Evolutionary conservation across 306 rosid genomes (phyloP), one percentile per base, ranked within the genome.

Genomic region (Hippophae tibetana): DNA sequence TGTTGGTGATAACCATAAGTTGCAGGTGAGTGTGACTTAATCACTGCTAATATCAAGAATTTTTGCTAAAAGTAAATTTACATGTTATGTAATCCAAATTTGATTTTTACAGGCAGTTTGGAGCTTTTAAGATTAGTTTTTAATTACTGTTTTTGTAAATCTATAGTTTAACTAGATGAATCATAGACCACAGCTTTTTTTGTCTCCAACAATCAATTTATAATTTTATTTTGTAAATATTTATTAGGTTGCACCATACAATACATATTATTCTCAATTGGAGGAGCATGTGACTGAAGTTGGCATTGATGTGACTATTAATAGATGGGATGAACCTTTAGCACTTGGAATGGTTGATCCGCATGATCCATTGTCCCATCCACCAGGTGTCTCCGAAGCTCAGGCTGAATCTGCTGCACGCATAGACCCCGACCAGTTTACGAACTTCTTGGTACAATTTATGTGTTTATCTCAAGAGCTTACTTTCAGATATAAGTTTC

Each of bases 341-440:
- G 72, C 95, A 61, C 75, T 93, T 47, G 85, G 99, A 58, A 63
- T 80, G 80, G 85, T 93, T 68, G 99, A 93, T 71, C 99, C 89
- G 43, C 99, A 93, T 50, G 99, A 88, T 88, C 86, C 99, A 58
- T 69, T 93, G 72, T 93, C 99, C 72, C 99, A 93, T 73, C 94
- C 99, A 31, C 94, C 97, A 7, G 99, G 99, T 77, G 95, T 84
- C 44, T 84, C 95, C 65, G 99, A 88, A 61, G 95, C 68, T 59
- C 97, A 86, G 76, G 82, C 95, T 3, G 97, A 88, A 85, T 75
- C 97, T 9, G 99, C 94, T 60, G 49, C 76, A 10, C 64, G 61
- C 53, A 46, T 88, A 65, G 99, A 86, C 64, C 82, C 94, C 38
- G 99, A 88, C 56, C 95, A 84, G 56, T 86, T 93, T 66, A 88